Evolutionary conservation across 2,329 filamentous ascomycete species (phyloP).

Genomic region (Blastomyces emzantsi): DNA sequence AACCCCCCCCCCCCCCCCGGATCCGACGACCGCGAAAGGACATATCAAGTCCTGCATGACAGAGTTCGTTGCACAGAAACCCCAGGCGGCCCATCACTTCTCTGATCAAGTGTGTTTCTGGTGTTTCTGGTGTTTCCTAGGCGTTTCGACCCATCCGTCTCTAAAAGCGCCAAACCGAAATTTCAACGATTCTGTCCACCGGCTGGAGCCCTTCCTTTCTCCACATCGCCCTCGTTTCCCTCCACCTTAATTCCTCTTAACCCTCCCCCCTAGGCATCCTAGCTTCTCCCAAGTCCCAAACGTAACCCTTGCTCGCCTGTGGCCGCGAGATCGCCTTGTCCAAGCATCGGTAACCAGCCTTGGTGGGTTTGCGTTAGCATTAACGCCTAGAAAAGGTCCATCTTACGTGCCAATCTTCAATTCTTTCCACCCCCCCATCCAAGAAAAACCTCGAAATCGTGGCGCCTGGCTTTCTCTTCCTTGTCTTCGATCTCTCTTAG

Average conservation of each 20-base stretch:
- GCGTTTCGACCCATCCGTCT: not conserved
- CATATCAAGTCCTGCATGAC: not conserved
- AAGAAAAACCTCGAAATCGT: not conserved
- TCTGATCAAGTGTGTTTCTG: too few relatives aligned
- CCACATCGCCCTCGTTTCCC: not conserved
- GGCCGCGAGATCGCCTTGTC: constrained; percentile 1
- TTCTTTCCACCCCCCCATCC: not conserved
- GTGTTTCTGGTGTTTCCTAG: not conserved
- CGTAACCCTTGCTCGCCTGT: not conserved
- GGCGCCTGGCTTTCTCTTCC: not conserved
- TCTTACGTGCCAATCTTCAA: constrained; percentile 5
- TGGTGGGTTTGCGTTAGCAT: not conserved
- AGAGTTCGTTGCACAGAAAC: too few relatives aligned
- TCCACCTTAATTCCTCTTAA: not conserved
- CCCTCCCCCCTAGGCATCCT: not conserved
- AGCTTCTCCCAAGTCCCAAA: not conserved
- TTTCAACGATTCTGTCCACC: not conserved
- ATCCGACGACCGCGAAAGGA: not conserved
- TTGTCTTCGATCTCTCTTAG: not conserved
- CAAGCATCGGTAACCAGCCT: not conserved
- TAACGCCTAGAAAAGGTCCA: constrained; percentile 1
- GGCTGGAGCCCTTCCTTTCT: not conserved
- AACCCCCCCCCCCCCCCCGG: too few relatives aligned
- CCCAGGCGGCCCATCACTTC: too few relatives aligned
- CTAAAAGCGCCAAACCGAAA: not conserved